Evolutionary conservation across 2,329 filamentous ascomycete species (phyloP).

Genomic region (Botryotinia narcissicola): DNA sequence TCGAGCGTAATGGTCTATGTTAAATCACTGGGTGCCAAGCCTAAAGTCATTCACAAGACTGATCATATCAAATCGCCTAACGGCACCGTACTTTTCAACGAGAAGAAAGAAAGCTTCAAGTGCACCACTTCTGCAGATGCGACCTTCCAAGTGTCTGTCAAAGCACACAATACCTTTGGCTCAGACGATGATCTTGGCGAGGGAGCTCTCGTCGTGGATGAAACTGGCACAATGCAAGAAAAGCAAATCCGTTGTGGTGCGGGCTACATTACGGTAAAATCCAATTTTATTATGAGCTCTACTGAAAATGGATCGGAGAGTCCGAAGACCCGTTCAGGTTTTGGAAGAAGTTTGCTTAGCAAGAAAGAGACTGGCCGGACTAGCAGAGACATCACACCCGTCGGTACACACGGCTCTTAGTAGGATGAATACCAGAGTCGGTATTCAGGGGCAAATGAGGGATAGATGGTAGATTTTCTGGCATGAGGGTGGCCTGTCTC

Average conservation of each 20-base stretch:
- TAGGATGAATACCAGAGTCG: neutral
- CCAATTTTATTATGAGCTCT: conserved; percentile 62
- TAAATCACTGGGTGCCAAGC: conserved; percentile 64
- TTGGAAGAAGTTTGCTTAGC: conserved; percentile 55
- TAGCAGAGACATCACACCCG: conserved; percentile 46
- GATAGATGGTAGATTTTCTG: neutral
- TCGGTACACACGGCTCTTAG: neutral
- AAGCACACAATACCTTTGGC: conserved; percentile 81
- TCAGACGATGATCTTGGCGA: conserved; percentile 84
- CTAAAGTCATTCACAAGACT: conserved; percentile 84
- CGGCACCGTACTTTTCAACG: conserved; percentile 66
- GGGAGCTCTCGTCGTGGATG: conserved; percentile 85
- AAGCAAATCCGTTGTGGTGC: conserved; percentile 73
- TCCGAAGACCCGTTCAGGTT: conserved; percentile 40
- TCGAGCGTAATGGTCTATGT: conserved; percentile 78
- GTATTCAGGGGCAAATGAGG: neutral
- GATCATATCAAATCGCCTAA: conserved; percentile 76
- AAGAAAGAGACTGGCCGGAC: conserved; percentile 43
- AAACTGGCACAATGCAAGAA: conserved; percentile 64
- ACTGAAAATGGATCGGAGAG: conserved; percentile 38
- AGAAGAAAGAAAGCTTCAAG: conserved; percentile 68
- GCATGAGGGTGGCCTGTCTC: neutral
- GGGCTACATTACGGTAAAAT: conserved; percentile 71
- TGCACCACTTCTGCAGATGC: conserved; percentile 75
- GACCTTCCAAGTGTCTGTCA: conserved; percentile 82